Evolutionary conservation across 345 rosid species (phyloP).

Genomic region (Salix caprea): DNA sequence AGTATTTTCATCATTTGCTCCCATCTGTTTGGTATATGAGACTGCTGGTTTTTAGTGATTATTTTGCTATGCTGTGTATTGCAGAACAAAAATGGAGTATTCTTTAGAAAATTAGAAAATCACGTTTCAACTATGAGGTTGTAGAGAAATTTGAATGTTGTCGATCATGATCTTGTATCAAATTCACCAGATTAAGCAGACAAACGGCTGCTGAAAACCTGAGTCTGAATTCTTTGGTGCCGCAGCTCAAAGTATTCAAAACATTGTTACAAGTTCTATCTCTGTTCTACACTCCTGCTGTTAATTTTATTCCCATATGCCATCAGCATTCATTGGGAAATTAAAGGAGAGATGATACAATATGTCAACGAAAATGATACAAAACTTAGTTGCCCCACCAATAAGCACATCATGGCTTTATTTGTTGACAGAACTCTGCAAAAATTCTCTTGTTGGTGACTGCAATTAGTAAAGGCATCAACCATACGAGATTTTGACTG

Average conservation of each 20-base stretch:
- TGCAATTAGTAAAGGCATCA: conserved; percentile 26
- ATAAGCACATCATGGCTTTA: conserved; percentile 50
- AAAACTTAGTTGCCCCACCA: conserved; percentile 48
- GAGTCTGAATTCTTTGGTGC: conserved; percentile 1
- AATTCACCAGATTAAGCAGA: conserved; percentile 13
- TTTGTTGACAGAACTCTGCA: conserved; percentile 66
- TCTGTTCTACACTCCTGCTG: neutral
- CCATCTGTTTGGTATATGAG: too few species aligned
- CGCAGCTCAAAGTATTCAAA: neutral
- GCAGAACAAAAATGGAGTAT: too few species aligned
- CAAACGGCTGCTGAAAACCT: conserved; percentile 7
- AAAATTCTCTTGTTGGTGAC: conserved; percentile 78
- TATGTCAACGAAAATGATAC: neutral
- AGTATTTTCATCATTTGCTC: too few species aligned
- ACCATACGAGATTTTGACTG: neutral
- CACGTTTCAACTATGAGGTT: neutral
- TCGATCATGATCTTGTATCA: conserved; percentile 19
- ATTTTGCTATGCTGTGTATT: too few species aligned
- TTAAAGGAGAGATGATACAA: neutral
- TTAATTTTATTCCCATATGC: conserved; percentile 10
- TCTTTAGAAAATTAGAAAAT: too few species aligned
- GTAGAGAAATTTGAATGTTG: neutral
- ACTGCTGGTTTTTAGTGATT: too few species aligned
- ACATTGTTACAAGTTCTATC: conserved; percentile 4
- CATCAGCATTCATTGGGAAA: neutral